Conservation (phyloP, 331 rosid genomes). For the Quercus lobata region DNA sequence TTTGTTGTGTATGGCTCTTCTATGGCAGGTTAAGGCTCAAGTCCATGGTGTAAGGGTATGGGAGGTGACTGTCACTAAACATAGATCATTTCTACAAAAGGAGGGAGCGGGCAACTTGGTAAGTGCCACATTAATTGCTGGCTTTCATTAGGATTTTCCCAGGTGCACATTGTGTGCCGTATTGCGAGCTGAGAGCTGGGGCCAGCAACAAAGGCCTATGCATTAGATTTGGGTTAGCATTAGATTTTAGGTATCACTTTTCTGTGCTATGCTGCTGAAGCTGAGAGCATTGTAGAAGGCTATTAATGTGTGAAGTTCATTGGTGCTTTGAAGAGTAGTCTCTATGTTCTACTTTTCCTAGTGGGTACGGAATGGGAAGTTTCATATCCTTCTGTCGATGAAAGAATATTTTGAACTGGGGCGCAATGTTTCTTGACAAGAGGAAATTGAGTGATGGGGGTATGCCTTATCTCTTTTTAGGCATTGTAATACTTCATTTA, state of each 20-base stretch:
- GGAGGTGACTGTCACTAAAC: neutral
- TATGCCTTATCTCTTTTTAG: neutral
- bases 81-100: neutral
- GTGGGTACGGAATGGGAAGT: neutral
- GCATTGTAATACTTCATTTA: neutral
- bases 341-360: neutral
- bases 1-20: conserved; percentile 38
- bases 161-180: neutral
- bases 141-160: neutral
- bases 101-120: neutral
- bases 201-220: neutral
- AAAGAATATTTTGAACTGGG: neutral
- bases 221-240: neutral
- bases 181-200: neutral
- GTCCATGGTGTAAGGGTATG: neutral
- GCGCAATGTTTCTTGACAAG: neutral
- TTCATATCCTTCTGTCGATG: neutral
- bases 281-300: neutral
- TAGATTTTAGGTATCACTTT: neutral
- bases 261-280: neutral
- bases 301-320: neutral
- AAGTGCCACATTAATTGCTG: neutral
- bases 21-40: conserved; percentile 48
- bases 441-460: neutral
- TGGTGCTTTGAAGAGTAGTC: neutral